These are phyloP conservation scores for Leccinum solheimii DNA, from an alignment of 1,284 basidiomycete genomes.

Conservation along the genomic window DNA sequence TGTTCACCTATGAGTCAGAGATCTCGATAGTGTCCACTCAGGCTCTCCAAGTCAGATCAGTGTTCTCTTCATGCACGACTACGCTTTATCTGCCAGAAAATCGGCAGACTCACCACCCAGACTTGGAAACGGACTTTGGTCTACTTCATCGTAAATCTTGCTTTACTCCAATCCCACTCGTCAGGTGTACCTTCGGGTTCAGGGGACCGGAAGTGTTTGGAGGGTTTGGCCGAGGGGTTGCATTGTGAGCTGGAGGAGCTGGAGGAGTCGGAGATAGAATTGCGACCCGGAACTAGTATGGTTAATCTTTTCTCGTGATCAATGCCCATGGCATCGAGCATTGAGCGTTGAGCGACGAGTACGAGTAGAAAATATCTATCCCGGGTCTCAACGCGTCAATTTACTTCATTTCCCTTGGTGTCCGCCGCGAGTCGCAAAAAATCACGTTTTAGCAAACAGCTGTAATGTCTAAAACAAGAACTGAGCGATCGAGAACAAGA, in stretches of 20 bases:
- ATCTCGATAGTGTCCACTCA: neutral
- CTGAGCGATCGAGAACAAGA: no score
- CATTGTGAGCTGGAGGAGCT: neutral
- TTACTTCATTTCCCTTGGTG: no score
- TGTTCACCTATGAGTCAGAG: no score
- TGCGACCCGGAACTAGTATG: no score
- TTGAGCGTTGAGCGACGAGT: no score
- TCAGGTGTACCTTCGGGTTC: neutral
- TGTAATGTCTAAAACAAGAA: no score
- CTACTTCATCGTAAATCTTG: neutral
- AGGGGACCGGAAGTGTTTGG: neutral
- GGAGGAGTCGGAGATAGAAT: neutral
- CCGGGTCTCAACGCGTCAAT: no score
- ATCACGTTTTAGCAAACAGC: no score
- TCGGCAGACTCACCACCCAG: neutral
- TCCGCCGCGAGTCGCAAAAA: no score
- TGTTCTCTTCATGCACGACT: neutral
- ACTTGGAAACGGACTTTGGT: neutral
- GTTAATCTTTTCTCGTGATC: no score
- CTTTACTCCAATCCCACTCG: neutral
- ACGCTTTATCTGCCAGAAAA: neutral
- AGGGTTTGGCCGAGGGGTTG: neutral
- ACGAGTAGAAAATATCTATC: no score
- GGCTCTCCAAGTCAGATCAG: neutral
- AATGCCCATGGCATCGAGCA: no score